Conservation (phyloP, 345 rosid species). For the Brassica cretica region DNA sequence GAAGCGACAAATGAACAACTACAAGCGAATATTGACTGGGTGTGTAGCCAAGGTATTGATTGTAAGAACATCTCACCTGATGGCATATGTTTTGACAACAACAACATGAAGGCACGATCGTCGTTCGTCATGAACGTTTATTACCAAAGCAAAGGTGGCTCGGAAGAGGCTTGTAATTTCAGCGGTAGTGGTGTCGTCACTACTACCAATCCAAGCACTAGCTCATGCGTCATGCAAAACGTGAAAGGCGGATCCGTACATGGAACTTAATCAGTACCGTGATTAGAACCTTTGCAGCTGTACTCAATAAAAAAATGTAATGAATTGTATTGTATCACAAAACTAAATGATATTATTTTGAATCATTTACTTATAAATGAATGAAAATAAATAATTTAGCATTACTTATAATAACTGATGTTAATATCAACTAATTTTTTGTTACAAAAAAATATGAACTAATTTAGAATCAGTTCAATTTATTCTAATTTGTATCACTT, state of each 20-base stretch:
- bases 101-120: slow-evolving; percentile 60
- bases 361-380: not conserved
- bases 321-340: not conserved
- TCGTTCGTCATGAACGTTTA: slow-evolving; percentile 73
- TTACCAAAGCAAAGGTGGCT: slow-evolving; percentile 60
- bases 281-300: not conserved
- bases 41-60: slow-evolving; percentile 80
- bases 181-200: slow-evolving; percentile 62
- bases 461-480: not conserved
- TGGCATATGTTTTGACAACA: slow-evolving; percentile 56
- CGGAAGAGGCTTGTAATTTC: slow-evolving; percentile 58
- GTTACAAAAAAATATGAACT: too few relatives aligned
- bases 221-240: not conserved
- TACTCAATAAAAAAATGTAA: not conserved
- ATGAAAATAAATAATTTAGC: not conserved
- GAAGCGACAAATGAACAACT: slow-evolving; percentile 44
- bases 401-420: not conserved
- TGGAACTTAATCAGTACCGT: not conserved
- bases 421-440: too few relatives aligned
- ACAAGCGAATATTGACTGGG: slow-evolving; percentile 60
- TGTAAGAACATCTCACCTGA: slow-evolving; percentile 70
- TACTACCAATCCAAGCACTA: slow-evolving; percentile 45
- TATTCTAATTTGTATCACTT: too few relatives aligned
- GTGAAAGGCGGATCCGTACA: not conserved
- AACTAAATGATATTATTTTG: not conserved